Evolutionary conservation across 495 filamentous ascomycete genomes (phyloP).

Genomic region (Hyaloscypha variabilis): DNA sequence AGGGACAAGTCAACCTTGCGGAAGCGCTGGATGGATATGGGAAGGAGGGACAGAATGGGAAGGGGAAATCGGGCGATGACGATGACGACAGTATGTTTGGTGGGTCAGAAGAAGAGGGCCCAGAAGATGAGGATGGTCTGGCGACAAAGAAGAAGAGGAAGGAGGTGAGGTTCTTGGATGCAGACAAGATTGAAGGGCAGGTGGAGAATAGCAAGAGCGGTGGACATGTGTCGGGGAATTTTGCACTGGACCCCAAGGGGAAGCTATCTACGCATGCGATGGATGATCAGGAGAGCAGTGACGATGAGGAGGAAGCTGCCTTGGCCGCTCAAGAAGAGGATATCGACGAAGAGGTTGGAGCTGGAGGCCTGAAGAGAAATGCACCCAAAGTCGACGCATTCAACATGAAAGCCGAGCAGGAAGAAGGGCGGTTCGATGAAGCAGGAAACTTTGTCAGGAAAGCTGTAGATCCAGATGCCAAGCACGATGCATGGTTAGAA

Average conservation of each 20-base stretch:
- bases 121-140: conserved; percentile 47
- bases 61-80: conserved; percentile 47
- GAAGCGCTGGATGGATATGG: conserved; percentile 49
- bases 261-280: conserved; percentile 45
- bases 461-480: conserved; percentile 83
- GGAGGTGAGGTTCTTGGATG: conserved; percentile 73
- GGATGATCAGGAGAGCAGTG: conserved; percentile 59
- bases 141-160: conserved; percentile 69
- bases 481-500: conserved; percentile 90
- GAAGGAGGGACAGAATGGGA: conserved; percentile 30
- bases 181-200: conserved; percentile 84
- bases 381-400: conserved; percentile 97
- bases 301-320: conserved; percentile 71
- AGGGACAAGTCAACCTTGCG: conserved; percentile 44
- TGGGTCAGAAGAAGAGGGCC: conserved; percentile 63
- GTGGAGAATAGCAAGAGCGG: conserved; percentile 73
- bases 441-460: conserved; percentile 91
- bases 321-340: conserved; percentile 63
- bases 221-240: conserved; percentile 64
- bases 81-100: conserved; percentile 95
- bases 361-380: conserved; percentile 87
- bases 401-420: conserved; percentile 88
- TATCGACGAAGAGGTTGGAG: conserved; percentile 85
- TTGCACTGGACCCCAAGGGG: conserved; percentile 43
- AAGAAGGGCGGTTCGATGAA: conserved; percentile 91